Evolutionary conservation across 2,329 filamentous ascomycete species (phyloP).

Genomic region (Pseudogymnoascus sp.): DNA sequence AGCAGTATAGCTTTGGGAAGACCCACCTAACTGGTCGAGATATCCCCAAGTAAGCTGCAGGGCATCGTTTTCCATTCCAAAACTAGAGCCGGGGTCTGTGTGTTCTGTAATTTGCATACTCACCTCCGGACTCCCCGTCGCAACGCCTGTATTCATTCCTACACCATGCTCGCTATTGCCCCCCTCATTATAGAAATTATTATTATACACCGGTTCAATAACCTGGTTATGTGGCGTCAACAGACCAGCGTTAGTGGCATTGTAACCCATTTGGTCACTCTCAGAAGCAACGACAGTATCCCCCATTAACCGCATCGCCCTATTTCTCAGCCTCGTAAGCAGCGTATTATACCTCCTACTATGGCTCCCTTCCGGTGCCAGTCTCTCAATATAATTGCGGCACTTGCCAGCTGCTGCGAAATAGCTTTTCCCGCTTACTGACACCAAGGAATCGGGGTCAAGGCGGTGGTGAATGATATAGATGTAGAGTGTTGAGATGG

Average conservation of each 20-base stretch:
- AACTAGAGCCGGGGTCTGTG: background rate
- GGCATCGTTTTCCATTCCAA: background rate
- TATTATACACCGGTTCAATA: background rate
- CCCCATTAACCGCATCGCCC: background rate
- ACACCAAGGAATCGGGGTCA: background rate
- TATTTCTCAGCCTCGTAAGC: background rate
- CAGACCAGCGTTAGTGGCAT: background rate
- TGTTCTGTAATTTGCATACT: background rate
- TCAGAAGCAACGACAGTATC: background rate
- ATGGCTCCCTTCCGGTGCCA: background rate
- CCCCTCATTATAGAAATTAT: background rate
- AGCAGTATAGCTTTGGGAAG: background rate
- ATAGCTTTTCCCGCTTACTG: background rate
- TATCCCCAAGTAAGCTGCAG: background rate
- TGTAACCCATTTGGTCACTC: background rate
- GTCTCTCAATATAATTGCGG: slow-evolving; percentile 2
- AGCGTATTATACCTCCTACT: background rate
- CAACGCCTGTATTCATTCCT: background rate
- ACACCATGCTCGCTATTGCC: background rate
- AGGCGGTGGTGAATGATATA: slow-evolving; percentile 41
- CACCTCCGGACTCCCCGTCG: background rate
- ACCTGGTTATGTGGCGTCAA: background rate
- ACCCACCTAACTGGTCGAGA: background rate
- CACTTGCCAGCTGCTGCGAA: slow-evolving; percentile 14
- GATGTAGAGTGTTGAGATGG: slow-evolving; percentile 46